Base-by-base conservation (phyloP, 1,284 basidiomycete species). In the Prillingera fragicola region DNA sequence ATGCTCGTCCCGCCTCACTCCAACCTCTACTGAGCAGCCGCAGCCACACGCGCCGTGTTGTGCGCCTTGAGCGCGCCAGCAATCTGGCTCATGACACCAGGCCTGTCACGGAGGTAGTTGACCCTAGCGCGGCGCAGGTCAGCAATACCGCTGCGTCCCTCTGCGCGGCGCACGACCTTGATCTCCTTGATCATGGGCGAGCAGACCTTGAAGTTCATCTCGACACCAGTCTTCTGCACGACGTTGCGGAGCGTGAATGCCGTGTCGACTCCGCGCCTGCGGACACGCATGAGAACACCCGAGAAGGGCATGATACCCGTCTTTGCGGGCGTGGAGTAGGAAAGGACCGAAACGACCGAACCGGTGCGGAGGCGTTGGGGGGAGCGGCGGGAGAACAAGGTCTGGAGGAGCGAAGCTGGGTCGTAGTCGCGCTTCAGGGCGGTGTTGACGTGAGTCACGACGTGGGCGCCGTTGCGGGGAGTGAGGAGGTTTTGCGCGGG, bases 141-240 rank as follows among this genome's bases (percentile, higher is more conserved):
- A 41, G 46, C 55, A 38, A 67, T 48, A 14, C 58, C 61, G n/a
- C 52, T 56, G 45, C 59, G 57, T 18, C 60, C 62, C 34, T 67
- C 57, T 12, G 69, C 69, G 33, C 50, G 43, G 51, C 65, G 64
- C 45, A 73, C 50, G 26, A 94, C 74, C 71, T 82, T 82, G 69
- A 95, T 84, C 46, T 84, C 81, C 75, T 87, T 89, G 69, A 95
- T 66, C 65, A 86, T 79, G 23, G 91, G 90, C 40, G 82, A 85
- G 63, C 80, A 82, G 50, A 84, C 80, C 64, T 83, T 88, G 73
- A 87, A 87, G 61, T 83, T 84, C 82, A 88, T 84, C 75, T 95
- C 90, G 27, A 92, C 83, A 14, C 89, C 90, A 9, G 84, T 87
- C 55, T 86, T 78, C 59, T 88, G 85, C 46, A 95, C 78, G 56